Evolutionary conservation across 2,329 filamentous ascomycete species (phyloP), one percentile per base, ranked within the genome.

Genomic region (Fusarium sp.): DNA sequence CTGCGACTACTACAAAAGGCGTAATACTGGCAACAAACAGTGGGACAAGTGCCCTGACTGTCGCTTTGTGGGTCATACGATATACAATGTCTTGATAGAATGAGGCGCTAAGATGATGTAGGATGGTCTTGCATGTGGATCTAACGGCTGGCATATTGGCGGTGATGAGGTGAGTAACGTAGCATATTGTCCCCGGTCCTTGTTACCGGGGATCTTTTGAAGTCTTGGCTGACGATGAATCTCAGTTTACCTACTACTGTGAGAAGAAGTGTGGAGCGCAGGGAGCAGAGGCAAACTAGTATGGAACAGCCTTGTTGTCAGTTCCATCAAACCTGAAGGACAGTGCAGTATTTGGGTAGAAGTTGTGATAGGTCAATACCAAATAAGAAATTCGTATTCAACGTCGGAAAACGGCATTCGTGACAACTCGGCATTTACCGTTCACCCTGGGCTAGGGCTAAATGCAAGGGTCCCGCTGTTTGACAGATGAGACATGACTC

Each of bases 31-130:
- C 4, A 52, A 58, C 7, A 61, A 70, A 0, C 61, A 74, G 47
- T 74, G 68, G 72, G 68, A 74, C 8, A 39, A 54, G 14, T 74
- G 72, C 49, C 72, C 72, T 18, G 72, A 75, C n/a, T 74, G 72
- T 11, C 44, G 36, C 3, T 74, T 75, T 56, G 72, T 75, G 28
- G 31, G 64, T 20, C 4, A 9, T 1, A 2, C 17, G 7, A 13
- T 6, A 4, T 3, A 0, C 2, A 9, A 15, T 20, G 2, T 28
- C 7, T 14, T 7, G 14, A 5, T 6, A 1, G 5, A 15, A 6
- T 9, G 6, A 15, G 17, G 6, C 1, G 15, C 26, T 38, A 45
- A 63, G 13, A 39, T n/a, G n/a, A n/a, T n/a, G 1, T 26, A 74
- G 72, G 72, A 74, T 13, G 72, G 72, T 8, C 59, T 63, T 7